Evolutionary conservation across 2,329 filamentous ascomycete species (phyloP).

Genomic region (Septoria petroselini): DNA sequence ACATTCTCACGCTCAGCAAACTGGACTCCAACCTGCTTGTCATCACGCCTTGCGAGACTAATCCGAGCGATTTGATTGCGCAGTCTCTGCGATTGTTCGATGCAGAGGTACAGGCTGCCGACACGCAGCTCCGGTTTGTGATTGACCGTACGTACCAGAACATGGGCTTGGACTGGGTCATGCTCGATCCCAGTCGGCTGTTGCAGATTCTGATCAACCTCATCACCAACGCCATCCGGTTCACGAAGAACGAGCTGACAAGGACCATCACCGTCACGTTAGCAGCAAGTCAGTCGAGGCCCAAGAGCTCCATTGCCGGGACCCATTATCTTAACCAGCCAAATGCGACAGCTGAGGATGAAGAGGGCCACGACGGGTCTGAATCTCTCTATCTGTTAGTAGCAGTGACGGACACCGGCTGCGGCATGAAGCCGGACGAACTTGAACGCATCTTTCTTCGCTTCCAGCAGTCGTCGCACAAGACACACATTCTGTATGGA

Average conservation of each 20-base stretch:
- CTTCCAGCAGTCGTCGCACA: slow-evolving; percentile 65
- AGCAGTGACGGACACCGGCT: slow-evolving; percentile 41
- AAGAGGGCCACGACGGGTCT: slow-evolving; percentile 29
- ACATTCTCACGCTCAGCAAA: slow-evolving; percentile 47
- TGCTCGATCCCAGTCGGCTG: slow-evolving; percentile 27
- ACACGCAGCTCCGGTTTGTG: slow-evolving; percentile 33
- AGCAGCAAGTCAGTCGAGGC: slow-evolving; percentile 12
- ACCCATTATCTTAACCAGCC: slow-evolving; percentile 7
- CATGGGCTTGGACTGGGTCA: slow-evolving; percentile 17
- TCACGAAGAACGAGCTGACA: slow-evolving; percentile 23
- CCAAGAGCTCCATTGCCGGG: slow-evolving; percentile 5
- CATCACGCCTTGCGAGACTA: slow-evolving; percentile 39
- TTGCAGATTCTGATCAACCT: slow-evolving; percentile 29
- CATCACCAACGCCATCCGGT: slow-evolving; percentile 18
- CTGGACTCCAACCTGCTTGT: slow-evolving; percentile 35
- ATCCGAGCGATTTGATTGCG: slow-evolving; percentile 36
- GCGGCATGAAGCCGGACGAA: slow-evolving; percentile 41
- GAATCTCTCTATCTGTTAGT: slow-evolving; percentile 33
- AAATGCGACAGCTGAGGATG: not conserved
- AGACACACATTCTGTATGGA: slow-evolving; percentile 66
- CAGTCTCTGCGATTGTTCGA: slow-evolving; percentile 42
- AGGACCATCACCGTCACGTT: slow-evolving; percentile 37
- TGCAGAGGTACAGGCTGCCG: slow-evolving; percentile 38
- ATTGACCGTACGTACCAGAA: slow-evolving; percentile 13
- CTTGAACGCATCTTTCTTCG: slow-evolving; percentile 59